phyloP scores from a whole-genome alignment of 139 green algal genomes.

The Closterium sp. region DNA sequence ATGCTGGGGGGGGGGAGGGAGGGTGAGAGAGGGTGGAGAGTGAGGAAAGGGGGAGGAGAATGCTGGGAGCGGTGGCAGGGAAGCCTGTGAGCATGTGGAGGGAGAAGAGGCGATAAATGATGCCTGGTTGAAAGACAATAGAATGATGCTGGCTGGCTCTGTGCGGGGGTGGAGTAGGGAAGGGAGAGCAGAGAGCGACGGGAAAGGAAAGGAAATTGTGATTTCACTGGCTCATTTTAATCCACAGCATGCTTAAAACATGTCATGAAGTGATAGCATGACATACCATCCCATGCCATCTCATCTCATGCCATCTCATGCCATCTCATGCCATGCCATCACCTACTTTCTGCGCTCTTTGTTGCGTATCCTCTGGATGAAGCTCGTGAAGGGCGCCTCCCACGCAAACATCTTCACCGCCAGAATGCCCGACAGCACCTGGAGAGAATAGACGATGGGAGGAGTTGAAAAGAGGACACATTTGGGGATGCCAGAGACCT shows the following conservation, averaged over 20 bases:
- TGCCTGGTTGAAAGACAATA: not conserved
- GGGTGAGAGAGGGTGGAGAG: too few species aligned
- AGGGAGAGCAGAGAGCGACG: not conserved
- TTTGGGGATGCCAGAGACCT: too few species aligned
- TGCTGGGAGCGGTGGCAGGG: not conserved
- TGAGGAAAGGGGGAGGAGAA: not conserved
- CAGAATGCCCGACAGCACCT: conserved; percentile 28
- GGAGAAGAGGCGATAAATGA: not conserved
- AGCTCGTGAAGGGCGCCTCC: conserved; percentile 27
- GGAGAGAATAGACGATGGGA: not conserved
- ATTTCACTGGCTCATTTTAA: too few species aligned
- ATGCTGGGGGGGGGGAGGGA: not conserved
- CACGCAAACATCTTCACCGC: conserved; percentile 43
- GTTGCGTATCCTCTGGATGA: conserved; percentile 8
- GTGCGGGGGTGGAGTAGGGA: not conserved
- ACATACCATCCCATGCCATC: not conserved
- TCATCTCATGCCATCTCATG: not conserved
- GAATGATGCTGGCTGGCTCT: too few species aligned
- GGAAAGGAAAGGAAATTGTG: too few species aligned
- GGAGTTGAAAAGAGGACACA: not conserved
- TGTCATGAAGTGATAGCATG: too few species aligned
- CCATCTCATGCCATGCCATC: not conserved
- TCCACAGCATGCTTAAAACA: too few species aligned
- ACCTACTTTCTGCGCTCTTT: conserved; percentile 32
- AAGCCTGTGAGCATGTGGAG: too few species aligned